A percentile compares a stretch with the other conserved stretches of the same genome.
Conservation (phyloP, 23 red algal genomes). For the Chondrus crispus region DNA sequence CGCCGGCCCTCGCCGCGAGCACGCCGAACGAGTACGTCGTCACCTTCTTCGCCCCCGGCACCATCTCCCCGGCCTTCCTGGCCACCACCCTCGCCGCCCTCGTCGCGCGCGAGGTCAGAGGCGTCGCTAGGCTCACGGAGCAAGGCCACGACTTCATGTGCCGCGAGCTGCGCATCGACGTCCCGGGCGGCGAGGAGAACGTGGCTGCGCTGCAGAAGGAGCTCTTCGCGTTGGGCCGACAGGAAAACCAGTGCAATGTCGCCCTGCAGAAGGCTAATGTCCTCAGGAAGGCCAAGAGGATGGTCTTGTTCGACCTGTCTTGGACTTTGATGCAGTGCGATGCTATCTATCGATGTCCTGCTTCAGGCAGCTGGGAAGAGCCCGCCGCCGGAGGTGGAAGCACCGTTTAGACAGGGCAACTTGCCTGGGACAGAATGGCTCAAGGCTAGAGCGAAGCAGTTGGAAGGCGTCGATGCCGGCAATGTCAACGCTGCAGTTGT, state of each 20-base stretch:
- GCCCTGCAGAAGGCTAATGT: slow-evolving; percentile 79
- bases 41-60: slow-evolving; percentile 46
- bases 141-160: slow-evolving; percentile 57
- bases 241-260: slow-evolving; percentile 51
- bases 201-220: neutral
- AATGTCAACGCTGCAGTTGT: neutral
- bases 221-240: slow-evolving; percentile 54
- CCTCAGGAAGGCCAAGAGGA: slow-evolving; percentile 76
- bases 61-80: slow-evolving; percentile 39
- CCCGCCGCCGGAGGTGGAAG: slow-evolving; percentile 37
- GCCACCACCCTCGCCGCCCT: slow-evolving; percentile 13
- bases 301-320: slow-evolving; percentile 97
- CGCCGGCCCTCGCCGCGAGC: no score
- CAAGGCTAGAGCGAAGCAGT: slow-evolving; percentile 13
- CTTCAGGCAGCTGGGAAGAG: slow-evolving; percentile 49
- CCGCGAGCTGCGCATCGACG: slow-evolving; percentile 35
- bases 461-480: slow-evolving; percentile 2
- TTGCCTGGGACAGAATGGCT: neutral
- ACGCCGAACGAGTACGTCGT: slow-evolving; percentile 43
- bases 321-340: slow-evolving; percentile 94
- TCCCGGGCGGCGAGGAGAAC: neutral
- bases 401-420: slow-evolving; percentile 53
- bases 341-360: slow-evolving; percentile 74
- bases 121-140: slow-evolving; percentile 43
- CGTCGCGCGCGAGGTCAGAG: slow-evolving; percentile 13